Conservation (phyloP, 1,139 yeast species). For the Geotrichum klebahnii region DNA sequence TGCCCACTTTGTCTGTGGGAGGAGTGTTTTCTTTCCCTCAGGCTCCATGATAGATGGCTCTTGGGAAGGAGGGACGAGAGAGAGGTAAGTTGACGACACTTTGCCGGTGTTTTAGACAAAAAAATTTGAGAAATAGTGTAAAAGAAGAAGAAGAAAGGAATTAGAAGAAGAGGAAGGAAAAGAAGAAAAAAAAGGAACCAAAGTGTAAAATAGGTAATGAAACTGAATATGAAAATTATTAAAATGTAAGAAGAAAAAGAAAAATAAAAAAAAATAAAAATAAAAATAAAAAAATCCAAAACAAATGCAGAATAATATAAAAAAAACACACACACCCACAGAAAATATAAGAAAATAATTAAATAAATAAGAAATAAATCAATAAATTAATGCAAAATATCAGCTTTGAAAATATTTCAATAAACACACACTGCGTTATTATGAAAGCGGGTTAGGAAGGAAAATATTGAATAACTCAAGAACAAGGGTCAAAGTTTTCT, state of each 20-base stretch:
- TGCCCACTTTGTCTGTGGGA: constrained; percentile 18
- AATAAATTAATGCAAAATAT: too few relatives aligned
- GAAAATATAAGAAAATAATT: too few relatives aligned
- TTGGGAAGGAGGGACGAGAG: constrained; percentile 2
- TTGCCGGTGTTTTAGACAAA: constrained; percentile 22
- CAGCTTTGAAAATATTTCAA: too few relatives aligned
- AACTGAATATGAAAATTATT: too few relatives aligned
- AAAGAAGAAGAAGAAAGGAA: too few relatives aligned
- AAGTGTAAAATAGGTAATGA: too few relatives aligned
- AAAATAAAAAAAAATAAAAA: not conserved
- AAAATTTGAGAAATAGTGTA: constrained; percentile 23
- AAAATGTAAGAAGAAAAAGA: not conserved
- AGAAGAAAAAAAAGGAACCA: constrained; percentile 13
- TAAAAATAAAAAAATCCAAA: not conserved
- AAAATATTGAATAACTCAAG: too few relatives aligned
- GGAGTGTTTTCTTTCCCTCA: not conserved
- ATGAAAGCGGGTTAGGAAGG: too few relatives aligned
- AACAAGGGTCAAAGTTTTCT: too few relatives aligned
- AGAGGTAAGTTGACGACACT: not conserved
- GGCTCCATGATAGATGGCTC: not conserved
- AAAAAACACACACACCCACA: not conserved
- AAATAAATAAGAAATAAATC: too few relatives aligned
- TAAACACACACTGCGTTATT: too few relatives aligned
- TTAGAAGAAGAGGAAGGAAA: constrained; percentile 23
- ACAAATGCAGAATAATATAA: not conserved